Evolutionary conservation across 495 filamentous ascomycete species (phyloP), one percentile per base, ranked within the genome.

Genomic region (Pyronema domesticum): DNA sequence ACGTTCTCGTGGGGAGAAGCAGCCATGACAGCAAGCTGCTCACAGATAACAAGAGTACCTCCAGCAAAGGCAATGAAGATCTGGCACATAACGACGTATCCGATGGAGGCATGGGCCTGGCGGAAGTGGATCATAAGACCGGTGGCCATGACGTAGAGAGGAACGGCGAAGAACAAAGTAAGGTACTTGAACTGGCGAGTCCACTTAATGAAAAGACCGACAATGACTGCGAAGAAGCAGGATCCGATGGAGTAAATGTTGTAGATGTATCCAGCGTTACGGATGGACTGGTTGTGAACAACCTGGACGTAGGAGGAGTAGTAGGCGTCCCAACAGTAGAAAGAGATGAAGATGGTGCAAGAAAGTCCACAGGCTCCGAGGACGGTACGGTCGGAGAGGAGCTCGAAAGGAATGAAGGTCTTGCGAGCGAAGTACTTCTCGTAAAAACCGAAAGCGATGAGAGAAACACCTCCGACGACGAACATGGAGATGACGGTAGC

Each of bases 31-130:
- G 81, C 79, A 33, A 86, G 75, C 59, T 86, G 77, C 58, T 78
- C 76, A 55, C 68, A 69, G 59, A 86, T 77, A 50, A 84, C 76
- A 13, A 74, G 65, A 23, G 69, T 67, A 19, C 74, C 74, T 14
- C 80, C 82, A 11, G 73, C 71, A 51, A 89, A 76, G 30, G 83
- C 79, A 59, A 87, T 85, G 68, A 86, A 80, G 65, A 87, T 83
- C 66, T 87, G 82, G 59, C 76, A 80, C 79, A 86, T 83, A 67
- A 86, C 70, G 15, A 88, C 68, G 64, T 80, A 85, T 19, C 80
- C 82, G 46, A 86, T 71, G 46, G 71, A 60, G 14, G 68, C 66
- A 35, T 73, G 68, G 2, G 71, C 67, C 53, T 76, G 68, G 36
- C 83, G 79, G 74, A 85, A 86, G 57, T 70, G 74, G 58, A 73